phyloP scores from a whole-genome alignment of 768 basidiomycete species.

The Lyophyllum semitale region DNA sequence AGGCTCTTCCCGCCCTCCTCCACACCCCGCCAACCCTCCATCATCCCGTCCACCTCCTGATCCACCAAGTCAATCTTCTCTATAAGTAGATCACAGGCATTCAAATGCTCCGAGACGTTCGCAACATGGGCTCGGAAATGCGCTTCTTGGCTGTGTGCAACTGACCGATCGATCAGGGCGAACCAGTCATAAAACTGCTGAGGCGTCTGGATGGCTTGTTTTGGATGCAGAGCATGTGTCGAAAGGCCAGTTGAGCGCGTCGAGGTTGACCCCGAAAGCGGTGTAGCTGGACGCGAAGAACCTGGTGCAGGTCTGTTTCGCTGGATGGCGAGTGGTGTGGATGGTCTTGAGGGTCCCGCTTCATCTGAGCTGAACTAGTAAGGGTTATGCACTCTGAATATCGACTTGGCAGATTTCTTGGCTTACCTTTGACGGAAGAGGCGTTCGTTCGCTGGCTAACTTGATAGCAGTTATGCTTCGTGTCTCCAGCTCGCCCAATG shows the following conservation, averaged over 20 bases:
- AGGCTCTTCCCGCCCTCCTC: conserved; percentile 92
- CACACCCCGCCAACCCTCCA: conserved; percentile 82
- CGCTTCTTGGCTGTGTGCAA: conserved; percentile 92
- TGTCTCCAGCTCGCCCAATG: conserved; percentile 68
- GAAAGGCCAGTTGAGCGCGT: conserved; percentile 8
- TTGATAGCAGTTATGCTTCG: conserved; percentile 68
- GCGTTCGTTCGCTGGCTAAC: conserved; percentile 55
- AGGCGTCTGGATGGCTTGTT: conserved; percentile 80
- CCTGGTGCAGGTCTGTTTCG: conserved; percentile 32
- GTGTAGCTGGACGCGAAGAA: conserved; percentile 45
- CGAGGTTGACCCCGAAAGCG: conserved; percentile 21
- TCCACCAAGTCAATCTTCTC: conserved; percentile 75
- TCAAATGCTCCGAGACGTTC: conserved; percentile 73
- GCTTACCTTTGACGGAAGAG: conserved; percentile 77
- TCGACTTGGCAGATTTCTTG: not conserved
- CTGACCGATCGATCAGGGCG: conserved; percentile 82
- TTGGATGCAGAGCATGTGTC: conserved; percentile 67
- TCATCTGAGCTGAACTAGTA: conserved; percentile 32
- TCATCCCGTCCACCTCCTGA: conserved; percentile 74
- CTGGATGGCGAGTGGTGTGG: conserved; percentile 39
- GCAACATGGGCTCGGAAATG: conserved; percentile 87
- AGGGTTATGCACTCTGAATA: conserved; percentile 9
- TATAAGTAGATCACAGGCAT: conserved; percentile 76
- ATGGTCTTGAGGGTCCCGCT: conserved; percentile 28
- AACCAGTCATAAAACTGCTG: conserved; percentile 99